Evolutionary conservation across 2,329 filamentous ascomycete species (phyloP).

Genomic region (Cryphonectria japonica): DNA sequence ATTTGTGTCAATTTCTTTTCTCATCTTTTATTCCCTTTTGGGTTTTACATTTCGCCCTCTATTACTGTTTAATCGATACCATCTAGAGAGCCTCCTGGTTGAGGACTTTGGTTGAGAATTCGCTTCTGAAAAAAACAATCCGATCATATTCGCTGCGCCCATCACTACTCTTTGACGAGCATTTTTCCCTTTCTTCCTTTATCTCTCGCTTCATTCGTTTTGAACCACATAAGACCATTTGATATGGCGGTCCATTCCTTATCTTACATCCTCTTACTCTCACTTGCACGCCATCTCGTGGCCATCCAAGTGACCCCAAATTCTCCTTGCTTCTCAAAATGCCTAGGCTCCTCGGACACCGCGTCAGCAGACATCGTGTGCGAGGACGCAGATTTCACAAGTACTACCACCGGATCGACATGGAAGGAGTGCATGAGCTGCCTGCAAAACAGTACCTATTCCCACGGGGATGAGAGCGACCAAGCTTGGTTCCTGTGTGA

Average conservation of each 20-base stretch:
- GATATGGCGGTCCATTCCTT: conserved; percentile 30
- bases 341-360: conserved; percentile 53
- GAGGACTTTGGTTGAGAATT: conserved; percentile 19
- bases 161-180: background rate
- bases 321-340: conserved; percentile 58
- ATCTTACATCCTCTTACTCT: conserved; percentile 31
- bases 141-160: conserved; percentile 11
- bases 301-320: conserved; percentile 56
- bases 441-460: conserved; percentile 55
- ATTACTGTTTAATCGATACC: conserved; percentile 25
- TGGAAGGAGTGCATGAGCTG: conserved; percentile 56
- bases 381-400: conserved; percentile 48
- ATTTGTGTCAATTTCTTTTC: background rate
- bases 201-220: background rate
- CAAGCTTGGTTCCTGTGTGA: conserved; percentile 61
- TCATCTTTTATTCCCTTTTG: conserved; percentile 9
- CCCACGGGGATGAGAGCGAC: conserved; percentile 53
- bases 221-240: conserved; percentile 5
- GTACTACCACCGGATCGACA: conserved; percentile 45
- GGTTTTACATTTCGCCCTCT: conserved; percentile 12
- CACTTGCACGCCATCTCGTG: conserved; percentile 38
- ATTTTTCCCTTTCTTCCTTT: no score
- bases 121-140: conserved; percentile 2
- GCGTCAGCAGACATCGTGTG: conserved; percentile 52
- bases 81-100: conserved; percentile 28